phyloP scores from a whole-genome alignment of 306 rosid species.

The Herpetospermum pedunculosum region DNA sequence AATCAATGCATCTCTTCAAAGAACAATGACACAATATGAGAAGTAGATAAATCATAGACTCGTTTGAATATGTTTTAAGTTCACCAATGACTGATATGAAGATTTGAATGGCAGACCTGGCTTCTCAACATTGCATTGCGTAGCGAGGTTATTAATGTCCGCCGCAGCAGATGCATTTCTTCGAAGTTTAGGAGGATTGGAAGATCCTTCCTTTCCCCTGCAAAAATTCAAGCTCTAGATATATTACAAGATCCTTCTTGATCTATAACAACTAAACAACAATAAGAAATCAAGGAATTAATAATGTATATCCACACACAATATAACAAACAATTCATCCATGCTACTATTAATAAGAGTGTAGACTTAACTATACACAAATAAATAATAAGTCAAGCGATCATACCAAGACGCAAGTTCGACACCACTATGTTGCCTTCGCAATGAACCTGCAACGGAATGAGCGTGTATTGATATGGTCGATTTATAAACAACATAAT shows the following conservation, averaged over 20 bases:
- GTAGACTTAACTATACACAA: background rate
- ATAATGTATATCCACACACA: background rate
- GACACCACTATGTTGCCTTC: conserved; percentile 58
- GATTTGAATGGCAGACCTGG: conserved; percentile 31
- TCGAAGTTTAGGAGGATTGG: conserved; percentile 48
- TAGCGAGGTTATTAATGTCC: conserved; percentile 52
- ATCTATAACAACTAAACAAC: background rate
- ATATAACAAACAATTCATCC: background rate
- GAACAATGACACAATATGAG: no score
- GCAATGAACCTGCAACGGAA: conserved; percentile 35
- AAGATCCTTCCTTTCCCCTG: conserved; percentile 49
- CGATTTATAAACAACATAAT: no score
- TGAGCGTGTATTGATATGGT: background rate
- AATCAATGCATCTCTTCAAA: no score
- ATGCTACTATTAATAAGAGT: background rate
- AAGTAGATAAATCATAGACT: no score
- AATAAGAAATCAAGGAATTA: background rate
- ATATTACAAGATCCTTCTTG: background rate
- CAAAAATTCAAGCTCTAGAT: conserved; percentile 1
- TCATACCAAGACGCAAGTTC: conserved; percentile 55
- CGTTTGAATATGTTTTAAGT: background rate
- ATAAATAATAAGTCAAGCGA: background rate
- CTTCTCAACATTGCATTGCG: conserved; percentile 34
- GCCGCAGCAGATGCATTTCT: conserved; percentile 79
- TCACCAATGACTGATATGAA: background rate